phyloP scores from a whole-genome alignment of 345 rosid species.

The Salix arbutifolia region DNA sequence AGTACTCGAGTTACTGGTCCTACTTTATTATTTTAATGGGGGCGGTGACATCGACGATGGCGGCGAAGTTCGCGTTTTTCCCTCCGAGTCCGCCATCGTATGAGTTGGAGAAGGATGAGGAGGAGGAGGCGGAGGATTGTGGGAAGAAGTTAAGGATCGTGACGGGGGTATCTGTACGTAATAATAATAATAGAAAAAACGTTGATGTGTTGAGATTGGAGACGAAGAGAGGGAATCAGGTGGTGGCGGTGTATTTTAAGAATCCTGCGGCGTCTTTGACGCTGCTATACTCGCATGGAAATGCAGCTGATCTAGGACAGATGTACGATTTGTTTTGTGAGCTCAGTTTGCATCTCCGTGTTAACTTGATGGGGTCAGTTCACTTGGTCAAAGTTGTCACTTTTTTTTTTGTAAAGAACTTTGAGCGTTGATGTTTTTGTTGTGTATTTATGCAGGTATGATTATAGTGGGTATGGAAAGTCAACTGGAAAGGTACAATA shows the following conservation, averaged over 20 bases:
- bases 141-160: constrained; percentile 44
- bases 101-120: constrained; percentile 43
- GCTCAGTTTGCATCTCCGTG: constrained; percentile 71
- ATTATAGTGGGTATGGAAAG: constrained; percentile 88
- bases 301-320: constrained; percentile 97
- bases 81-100: constrained; percentile 32
- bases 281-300: constrained; percentile 79
- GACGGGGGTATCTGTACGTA: constrained; percentile 40
- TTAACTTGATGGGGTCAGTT: constrained; percentile 83
- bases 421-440: neutral
- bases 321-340: constrained; percentile 73
- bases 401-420: neutral
- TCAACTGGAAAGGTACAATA: constrained; percentile 72
- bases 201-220: constrained; percentile 60
- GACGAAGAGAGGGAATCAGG: constrained; percentile 79
- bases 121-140: constrained; percentile 49
- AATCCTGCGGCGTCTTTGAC: constrained; percentile 77
- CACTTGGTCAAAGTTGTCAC: neutral
- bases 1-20: neutral
- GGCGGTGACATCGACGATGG: constrained; percentile 30
- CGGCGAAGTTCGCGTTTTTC: constrained; percentile 32
- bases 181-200: constrained; percentile 42
- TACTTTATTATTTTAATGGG: constrained; percentile 13
- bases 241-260: constrained; percentile 73
- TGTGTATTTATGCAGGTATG: constrained; percentile 53